A percentile compares a stretch with the other conserved stretches of the same genome.
Conservation (phyloP, 305 asterid genomes). For the Fraxinus platypoda region DNA sequence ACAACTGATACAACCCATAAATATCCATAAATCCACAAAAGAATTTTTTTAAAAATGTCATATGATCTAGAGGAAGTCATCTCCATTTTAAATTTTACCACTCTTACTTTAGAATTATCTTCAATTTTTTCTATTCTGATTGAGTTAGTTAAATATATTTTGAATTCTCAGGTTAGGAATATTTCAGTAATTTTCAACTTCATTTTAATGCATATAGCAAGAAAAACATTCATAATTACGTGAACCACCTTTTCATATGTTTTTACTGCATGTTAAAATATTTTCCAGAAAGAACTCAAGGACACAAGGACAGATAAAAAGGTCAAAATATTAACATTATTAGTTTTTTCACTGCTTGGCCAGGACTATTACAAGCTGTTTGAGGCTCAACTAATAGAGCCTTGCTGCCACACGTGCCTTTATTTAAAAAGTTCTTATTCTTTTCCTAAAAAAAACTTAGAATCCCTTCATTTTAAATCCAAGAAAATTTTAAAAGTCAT, state of each 20-base stretch:
- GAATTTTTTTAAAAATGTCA: neutral
- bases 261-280: neutral
- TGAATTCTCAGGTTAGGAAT: constrained; percentile 10
- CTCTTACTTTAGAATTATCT: neutral
- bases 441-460: neutral
- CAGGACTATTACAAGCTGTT: neutral
- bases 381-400: neutral
- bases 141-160: neutral
- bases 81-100: neutral
- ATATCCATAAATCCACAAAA: too few species aligned
- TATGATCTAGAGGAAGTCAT: constrained; percentile 20
- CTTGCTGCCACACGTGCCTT: neutral
- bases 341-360: neutral
- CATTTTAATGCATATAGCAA: neutral
- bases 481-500: neutral
- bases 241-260: neutral
- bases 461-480: neutral
- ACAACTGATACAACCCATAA: constrained; percentile 6
- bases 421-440: neutral
- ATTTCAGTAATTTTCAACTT: neutral
- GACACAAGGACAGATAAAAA: neutral
- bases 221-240: neutral
- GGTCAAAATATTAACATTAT: neutral
- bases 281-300: neutral
- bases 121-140: neutral